Base-by-base conservation (phyloP, 2,329 filamentous ascomycete species). In the Monilinia polystroma region DNA sequence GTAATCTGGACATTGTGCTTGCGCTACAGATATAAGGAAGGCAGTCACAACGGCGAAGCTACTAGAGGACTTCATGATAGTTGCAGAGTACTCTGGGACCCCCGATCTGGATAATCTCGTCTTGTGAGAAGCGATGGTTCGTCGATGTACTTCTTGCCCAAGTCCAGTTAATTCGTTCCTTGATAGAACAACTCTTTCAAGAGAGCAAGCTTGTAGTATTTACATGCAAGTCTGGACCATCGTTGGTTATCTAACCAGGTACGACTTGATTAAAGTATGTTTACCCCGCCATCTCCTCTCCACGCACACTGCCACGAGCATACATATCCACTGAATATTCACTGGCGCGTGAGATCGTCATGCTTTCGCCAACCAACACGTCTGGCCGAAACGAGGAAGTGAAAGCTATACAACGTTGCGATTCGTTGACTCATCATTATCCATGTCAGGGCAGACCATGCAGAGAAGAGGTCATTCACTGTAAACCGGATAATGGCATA, bases 1-100 rank as follows among this genome's bases (percentile, higher is more conserved):
- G 76, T 90, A 91, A 75, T 90, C 86, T 2, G 89, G 89, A 77
- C 89, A 91, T 67, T 74, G 68, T 52, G 72, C 73, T 14, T 52
- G 56, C 7, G 35, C 47, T 32, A 4, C n/a, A 18, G 45, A 26
- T 14, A 54, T 14, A 18, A 62, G 20, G 38, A 54, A 43, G 11
- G 53, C 11, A 52, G 32, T 20, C 29, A 32, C n/a, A 23, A 52
- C n/a, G 23, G 54, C 29, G 54, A 65, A 18, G 8, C n/a, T 29
- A 5, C 26, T 51, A n/a, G 32, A 52, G 63, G 20, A 45, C 32
- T n/a, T 59, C 63, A 65, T 65, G 51, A 18, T 54, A 18, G 35
- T 35, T n/a, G 38, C 29, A 12, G 20, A 12, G 49, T 14, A 23
- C 45, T 26, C 29, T 51, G 20, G 20, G 6, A 38, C 29, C 45